A percentile compares a stretch with the other conserved stretches of the same genome.
These are phyloP conservation scores for Perilla frutescens DNA, from an alignment of 257 asterid genomes.

Conservation along the genomic window DNA sequence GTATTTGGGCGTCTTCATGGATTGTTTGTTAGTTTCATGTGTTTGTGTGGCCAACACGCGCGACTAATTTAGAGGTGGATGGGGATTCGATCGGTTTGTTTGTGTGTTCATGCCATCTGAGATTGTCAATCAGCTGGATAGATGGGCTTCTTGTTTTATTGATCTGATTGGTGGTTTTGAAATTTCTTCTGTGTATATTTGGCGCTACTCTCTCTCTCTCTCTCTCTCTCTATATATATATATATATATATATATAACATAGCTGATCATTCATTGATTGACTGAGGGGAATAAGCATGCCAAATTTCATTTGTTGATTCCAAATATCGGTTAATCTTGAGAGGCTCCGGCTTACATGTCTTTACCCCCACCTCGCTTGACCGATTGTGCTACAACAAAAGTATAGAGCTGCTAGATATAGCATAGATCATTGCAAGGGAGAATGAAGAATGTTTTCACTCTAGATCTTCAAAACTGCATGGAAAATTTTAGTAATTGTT, in stretches of 20 bases:
- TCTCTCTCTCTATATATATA: too few species aligned
- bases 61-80: too few species aligned
- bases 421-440: constrained; percentile 10
- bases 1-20: constrained; percentile 29
- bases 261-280: neutral
- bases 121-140: constrained; percentile 2
- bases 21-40: constrained; percentile 11
- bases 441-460: constrained; percentile 8
- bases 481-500: neutral
- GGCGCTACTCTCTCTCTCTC: neutral
- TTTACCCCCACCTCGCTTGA: neutral
- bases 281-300: neutral
- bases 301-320: constrained; percentile 14
- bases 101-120: constrained; percentile 28
- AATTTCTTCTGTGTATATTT: constrained; percentile 29
- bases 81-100: too few species aligned
- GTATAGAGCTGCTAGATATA: constrained; percentile 6
- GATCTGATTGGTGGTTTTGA: constrained; percentile 27
- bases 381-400: constrained; percentile 17
- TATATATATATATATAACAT: neutral
- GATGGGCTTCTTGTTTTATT: constrained; percentile 36
- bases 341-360: constrained; percentile 12
- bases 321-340: constrained; percentile 12
- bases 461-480: constrained; percentile 23
- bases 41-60: neutral